These are phyloP conservation scores for Geosmithia morbida DNA, from an alignment of 2,329 filamentous ascomycete species.

Conservation along the genomic window DNA sequence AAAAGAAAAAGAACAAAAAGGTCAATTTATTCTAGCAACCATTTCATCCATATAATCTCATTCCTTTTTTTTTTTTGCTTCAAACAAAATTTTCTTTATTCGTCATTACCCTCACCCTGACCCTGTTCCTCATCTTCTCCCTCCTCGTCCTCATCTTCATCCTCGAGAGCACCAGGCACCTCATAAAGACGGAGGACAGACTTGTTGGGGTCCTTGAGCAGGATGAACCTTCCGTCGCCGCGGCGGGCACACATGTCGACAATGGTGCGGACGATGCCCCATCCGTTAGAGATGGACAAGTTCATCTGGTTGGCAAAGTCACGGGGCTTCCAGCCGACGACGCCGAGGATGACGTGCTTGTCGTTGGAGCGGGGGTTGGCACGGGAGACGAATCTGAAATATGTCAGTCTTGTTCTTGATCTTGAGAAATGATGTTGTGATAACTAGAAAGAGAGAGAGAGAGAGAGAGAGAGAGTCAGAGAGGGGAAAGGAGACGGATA, in stretches of 20 bases:
- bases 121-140: conserved; percentile 37
- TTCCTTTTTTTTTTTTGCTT: background rate
- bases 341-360: conserved; percentile 88
- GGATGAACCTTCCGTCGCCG: conserved; percentile 65
- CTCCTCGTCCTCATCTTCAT: conserved; percentile 48
- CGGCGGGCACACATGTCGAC: conserved; percentile 78
- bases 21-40: too few species aligned
- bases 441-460: background rate
- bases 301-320: conserved; percentile 99
- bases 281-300: conserved; percentile 88
- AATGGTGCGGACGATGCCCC: conserved; percentile 97
- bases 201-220: conserved; percentile 93
- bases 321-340: conserved; percentile 93
- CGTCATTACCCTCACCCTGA: conserved; percentile 21
- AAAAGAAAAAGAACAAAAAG: too few species aligned
- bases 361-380: conserved; percentile 84
- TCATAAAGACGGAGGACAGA: conserved; percentile 84
- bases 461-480: background rate
- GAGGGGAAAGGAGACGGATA: conserved; percentile 1
- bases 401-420: background rate
- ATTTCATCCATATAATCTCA: too few species aligned
- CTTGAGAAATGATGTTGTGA: too few species aligned
- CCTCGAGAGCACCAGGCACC: conserved; percentile 87
- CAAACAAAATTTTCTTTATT: background rate
- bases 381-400: conserved; percentile 76